Evolutionary conservation across 306 rosid species (phyloP), one percentile per base, ranked within the genome.

Genomic region (Cercis canadensis): DNA sequence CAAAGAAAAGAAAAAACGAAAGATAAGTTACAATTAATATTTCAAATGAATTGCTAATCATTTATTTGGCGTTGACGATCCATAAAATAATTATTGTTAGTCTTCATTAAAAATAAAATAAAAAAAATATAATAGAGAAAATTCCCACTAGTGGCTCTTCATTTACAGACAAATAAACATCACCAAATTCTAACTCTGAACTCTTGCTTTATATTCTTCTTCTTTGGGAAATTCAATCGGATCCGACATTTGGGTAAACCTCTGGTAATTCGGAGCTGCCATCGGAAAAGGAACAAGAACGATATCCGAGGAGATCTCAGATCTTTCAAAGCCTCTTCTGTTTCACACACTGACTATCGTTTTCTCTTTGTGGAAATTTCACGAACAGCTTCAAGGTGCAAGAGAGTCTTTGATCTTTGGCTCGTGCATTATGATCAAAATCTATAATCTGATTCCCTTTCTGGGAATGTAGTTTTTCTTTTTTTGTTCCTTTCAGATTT

Each of bases 181-280:
- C n/a, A n/a, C 63, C 73, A 36, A 64, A 31, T 33, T 56, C 49
- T 39, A 11, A 6, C 12, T 45, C 62, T 32, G 29, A 24, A 55
- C 12, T 7, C 47, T 33, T 58, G 9, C 11, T 55, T 45, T 18
- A 24, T 24, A 24, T 24, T 24, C 29, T 24, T 24, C 55, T 49
- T 52, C 13, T 18, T 50, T 55, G 43, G 9, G 5, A 33, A 45
- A 74, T 57, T 69, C 59, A 64, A 32, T 49, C 34, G 55, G 79
- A 75, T 82, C 84, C 87, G 61, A 65, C 62, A 58, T 55, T 72
- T 61, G 32, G 53, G 86, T 71, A 41, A 40, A 58, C 21, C 56
- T 61, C 79, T 70, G 54, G 46, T 53, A 66, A 44, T 66, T 31
- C 74, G 80, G 67, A 54, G 63, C 56, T 53, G 33, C 70, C 85